Percentiles rank a stretch among this genome's conserved stretches.
Evolutionary conservation across 495 filamentous ascomycete genomes (phyloP).

Genomic region (Tuber brumale): DNA sequence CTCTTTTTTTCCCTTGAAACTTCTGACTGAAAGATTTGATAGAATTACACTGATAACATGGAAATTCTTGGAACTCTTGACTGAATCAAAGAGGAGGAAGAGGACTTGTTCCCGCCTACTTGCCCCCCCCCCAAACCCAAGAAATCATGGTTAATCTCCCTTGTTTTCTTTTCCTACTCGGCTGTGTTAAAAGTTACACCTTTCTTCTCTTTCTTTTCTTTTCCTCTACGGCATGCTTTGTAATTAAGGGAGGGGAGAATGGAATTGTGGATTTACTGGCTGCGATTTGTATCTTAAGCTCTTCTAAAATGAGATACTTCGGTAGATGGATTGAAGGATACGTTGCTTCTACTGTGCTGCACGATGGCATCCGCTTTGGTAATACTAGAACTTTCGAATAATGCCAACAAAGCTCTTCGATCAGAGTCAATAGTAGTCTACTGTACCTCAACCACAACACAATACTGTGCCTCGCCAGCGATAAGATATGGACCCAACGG

Average conservation of each 20-base stretch:
- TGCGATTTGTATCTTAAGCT: background rate
- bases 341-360: background rate
- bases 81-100: background rate
- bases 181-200: background rate
- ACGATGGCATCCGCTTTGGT: background rate
- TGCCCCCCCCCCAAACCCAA: background rate
- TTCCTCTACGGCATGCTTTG: background rate
- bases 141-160: background rate
- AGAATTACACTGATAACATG: slow-evolving; percentile 1
- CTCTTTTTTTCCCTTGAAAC: background rate
- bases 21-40: background rate
- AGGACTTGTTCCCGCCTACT: background rate
- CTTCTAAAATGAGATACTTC: background rate
- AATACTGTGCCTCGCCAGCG: background rate
- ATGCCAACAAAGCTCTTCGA: background rate
- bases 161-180: background rate
- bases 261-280: background rate
- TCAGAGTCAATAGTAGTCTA: background rate
- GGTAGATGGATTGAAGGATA: background rate
- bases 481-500: background rate
- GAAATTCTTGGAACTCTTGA: background rate
- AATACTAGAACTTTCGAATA: background rate
- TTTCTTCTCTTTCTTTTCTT: background rate
- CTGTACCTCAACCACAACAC: background rate
- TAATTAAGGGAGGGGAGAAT: background rate